Evolutionary conservation across 1,284 basidiomycete genomes (phyloP).

Genomic region (Trametes pubescens): DNA sequence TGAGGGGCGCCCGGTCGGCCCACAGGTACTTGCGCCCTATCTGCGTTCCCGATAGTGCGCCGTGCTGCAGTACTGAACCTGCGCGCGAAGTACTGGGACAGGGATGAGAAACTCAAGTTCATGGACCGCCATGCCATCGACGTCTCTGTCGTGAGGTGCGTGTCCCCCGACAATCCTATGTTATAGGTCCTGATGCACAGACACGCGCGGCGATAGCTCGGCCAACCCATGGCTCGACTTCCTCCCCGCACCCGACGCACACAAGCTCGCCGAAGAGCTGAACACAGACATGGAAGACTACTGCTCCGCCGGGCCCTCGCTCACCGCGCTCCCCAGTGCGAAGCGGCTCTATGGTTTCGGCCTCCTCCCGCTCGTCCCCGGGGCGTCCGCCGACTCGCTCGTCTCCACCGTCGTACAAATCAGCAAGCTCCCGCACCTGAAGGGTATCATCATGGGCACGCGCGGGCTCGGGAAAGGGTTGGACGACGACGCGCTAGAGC

Average conservation of each 20-base stretch:
- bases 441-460: constrained; percentile 85
- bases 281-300: constrained; percentile 82
- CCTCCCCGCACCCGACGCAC: constrained; percentile 72
- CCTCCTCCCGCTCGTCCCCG: constrained; percentile 82
- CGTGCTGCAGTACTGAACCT: constrained; percentile 31
- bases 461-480: constrained; percentile 80
- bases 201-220: constrained; percentile 50
- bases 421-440: constrained; percentile 68
- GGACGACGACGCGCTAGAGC: constrained; percentile 79
- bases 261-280: constrained; percentile 67
- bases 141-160: constrained; percentile 70
- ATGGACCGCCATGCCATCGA: constrained; percentile 83
- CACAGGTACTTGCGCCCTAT: constrained; percentile 51
- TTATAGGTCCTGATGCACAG: background rate
- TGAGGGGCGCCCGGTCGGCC: constrained; percentile 72
- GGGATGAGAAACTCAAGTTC: constrained; percentile 77
- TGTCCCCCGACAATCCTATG: background rate
- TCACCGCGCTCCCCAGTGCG: constrained; percentile 47
- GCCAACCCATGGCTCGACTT: constrained; percentile 94
- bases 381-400: constrained; percentile 60
- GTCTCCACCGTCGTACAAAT: constrained; percentile 73
- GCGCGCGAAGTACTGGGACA: constrained; percentile 74
- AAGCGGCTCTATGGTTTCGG: constrained; percentile 84
- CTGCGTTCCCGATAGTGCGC: background rate
- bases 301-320: constrained; percentile 69